Evolutionary conservation across 257 asterid genomes (phyloP), one percentile per base, ranked within the genome.

Genomic region (Voacanga thouarsii): DNA sequence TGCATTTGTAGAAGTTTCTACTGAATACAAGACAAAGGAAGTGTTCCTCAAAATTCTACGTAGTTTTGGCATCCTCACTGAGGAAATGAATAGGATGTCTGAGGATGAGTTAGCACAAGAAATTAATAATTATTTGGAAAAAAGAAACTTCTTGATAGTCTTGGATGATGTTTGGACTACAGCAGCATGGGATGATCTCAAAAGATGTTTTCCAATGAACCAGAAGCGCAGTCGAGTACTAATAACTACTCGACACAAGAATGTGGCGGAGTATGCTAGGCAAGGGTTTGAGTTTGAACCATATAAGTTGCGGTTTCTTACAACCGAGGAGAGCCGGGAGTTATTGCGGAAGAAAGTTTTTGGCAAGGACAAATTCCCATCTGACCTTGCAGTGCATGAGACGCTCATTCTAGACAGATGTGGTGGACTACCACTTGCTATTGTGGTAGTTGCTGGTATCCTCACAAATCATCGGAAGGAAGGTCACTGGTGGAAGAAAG

Each of bases 371-470:
- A 19, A 26, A 49, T 49, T 49, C 55, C 55, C 84, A 30, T 3
- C 3, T 3, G 16, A 68, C 21, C 85, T 12, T 0, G 59, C 64
- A 33, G 43, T 0, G 6, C 78, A 16, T 85, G 87, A 49, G 15
- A 12, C 55, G 16, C 55, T 49, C 15, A 49, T 49, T 49, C 55
- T 49, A 49, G 55, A 49, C 11, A 49, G 55, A 49, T 49, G 3
- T 83, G 86, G 43, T 65, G 55, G 55, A 2, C 16, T 84, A 3
- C 88, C 88, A 21, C 74, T 81, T 0, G 83, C 87, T 1, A 55
- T 84, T 28, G 81, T 81, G 59, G 78, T 81, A 2, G 28, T 77
- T 61, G 81, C 84, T 2, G 81, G 84, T 49, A 71, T 80, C 28
- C 83, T 77, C 43, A 19, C 63, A 69, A 47, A 43, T 69, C 33